Base-by-base conservation (phyloP, 192 early-diverging fungal species). In the Entrophospora sp. region DNA sequence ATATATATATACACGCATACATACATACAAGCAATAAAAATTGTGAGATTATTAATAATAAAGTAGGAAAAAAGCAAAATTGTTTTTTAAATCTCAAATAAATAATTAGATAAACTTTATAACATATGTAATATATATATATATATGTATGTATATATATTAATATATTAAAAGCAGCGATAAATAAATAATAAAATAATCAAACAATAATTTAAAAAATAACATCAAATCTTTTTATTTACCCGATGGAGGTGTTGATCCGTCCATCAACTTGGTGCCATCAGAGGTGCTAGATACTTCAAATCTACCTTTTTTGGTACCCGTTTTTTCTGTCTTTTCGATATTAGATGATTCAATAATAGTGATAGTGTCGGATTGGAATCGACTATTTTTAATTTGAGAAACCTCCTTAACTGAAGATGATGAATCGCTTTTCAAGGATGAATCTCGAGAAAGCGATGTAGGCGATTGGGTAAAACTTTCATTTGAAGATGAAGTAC, bases 271-370 rank as follows among this genome's bases (percentile, higher is more conserved):
- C n/a, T n/a, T n/a, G n/a, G n/a, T n/a, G n/a, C n/a, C n/a, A n/a
- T n/a, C n/a, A n/a, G n/a, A n/a, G n/a, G n/a, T n/a, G n/a, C n/a
- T n/a, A n/a, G 61, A 53, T 2, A 66, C 64, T n/a, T 55, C 44
- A 55, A 66, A 66, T 66, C 64, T 66, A 27, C 64, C 64, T 42
- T 42, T 66, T 27, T 66, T 52, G 16, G 64, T 66, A 49, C 31
- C 14, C 38, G 7, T n/a, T n/a, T n/a, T n/a, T n/a, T n/a, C 16
- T 18, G 49, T 14, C 40, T 66, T 51, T 32, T 66, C 64, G n/a
- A 24, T 38, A 37, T 18, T 66, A 2, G 44, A 20, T 18, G 34
- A 6, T 30, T 66, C 27, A 6, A 2, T 35, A 20, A n/a, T n/a
- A n/a, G n/a, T n/a, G n/a, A n/a, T n/a, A n/a, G 10, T 58, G 8